Base-by-base conservation (phyloP, 192 early-diverging fungal genomes). In the Diversispora eburnea region DNA sequence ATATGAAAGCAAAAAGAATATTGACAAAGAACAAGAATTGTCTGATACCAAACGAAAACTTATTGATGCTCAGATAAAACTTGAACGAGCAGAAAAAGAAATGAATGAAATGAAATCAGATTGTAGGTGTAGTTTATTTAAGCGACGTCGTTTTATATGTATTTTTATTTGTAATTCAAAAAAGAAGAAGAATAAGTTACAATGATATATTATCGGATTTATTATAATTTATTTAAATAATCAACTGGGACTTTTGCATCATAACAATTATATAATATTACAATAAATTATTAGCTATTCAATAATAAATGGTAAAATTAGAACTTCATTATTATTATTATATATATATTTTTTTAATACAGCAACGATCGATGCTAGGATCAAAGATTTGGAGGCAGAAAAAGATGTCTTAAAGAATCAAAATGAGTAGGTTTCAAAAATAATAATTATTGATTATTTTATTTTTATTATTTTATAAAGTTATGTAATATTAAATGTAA, bases 301-400 rank as follows among this genome's bases (percentile, higher is more conserved):
- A 33, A 33, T 33, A 33, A 33, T 33, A 33, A 33, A 33, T 33
- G 25, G 25, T 2, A 33, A 33, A 47, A 33, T 7, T 7, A 45
- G 19, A 39, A 17, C 15, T 17, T 49, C 12, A 67, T 10, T 13
- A 25, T 8, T 5, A 54, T 13, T n/a, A n/a, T n/a, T n/a, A 69
- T 33, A 13, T n/a, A 15, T 76, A 15, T 72, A 51, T 52, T 46
- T 15, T 67, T 25, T 68, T 59, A 75, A 66, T 39, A 17, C 39
- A 77, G 70, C 70, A 0, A 55, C 54, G 42, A 6, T 46, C 3
- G 64, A 67, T 48, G 56, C 13, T 60, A 73, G 62, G 46, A 67
- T 73, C 51, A 79, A 76, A 62, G 82, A 84, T 60, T 82, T 77
- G 61, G 79, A 85, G 6, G 72, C 75, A 3, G 82, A 82, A 39